Conservation (phyloP, 1,284 basidiomycete genomes). For the Sanguinoderma infundibulare region DNA sequence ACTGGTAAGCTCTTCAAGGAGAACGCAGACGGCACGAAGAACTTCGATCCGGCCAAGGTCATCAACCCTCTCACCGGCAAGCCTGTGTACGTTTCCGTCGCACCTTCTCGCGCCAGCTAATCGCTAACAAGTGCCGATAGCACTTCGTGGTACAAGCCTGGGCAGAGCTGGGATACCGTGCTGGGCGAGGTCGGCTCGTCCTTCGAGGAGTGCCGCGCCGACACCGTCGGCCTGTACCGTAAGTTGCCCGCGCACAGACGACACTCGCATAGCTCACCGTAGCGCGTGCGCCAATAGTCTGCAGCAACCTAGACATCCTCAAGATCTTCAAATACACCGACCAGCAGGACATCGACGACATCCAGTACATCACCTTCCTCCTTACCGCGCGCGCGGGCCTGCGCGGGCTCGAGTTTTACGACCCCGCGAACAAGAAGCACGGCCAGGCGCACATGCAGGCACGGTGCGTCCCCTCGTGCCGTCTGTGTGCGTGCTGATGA, state of each 20-base stretch:
- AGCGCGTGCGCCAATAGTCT: conserved; percentile 52
- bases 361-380: conserved; percentile 82
- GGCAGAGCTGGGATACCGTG: conserved; percentile 79
- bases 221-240: conserved; percentile 81
- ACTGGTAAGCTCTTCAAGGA: conserved; percentile 84
- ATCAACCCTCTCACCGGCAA: conserved; percentile 82
- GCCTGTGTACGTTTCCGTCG: conserved; percentile 54
- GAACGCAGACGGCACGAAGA: conserved; percentile 71
- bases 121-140: conserved; percentile 36
- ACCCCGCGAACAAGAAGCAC: conserved; percentile 80
- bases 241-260: conserved; percentile 39
- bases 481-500: background rate
- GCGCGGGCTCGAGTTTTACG: conserved; percentile 81
- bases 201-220: conserved; percentile 88
- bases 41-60: conserved; percentile 75
- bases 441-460: conserved; percentile 95
- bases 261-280: background rate
- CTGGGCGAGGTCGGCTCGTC: conserved; percentile 86
- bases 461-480: conserved; percentile 48
- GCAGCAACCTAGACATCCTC: conserved; percentile 72
- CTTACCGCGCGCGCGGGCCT: conserved; percentile 85
- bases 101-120: background rate
- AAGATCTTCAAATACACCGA: conserved; percentile 79
- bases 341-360: conserved; percentile 70
- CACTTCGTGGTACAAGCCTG: conserved; percentile 83